Evolutionary conservation across 2,329 filamentous ascomycete species (phyloP).

Genomic region (Aspergillus sp.): DNA sequence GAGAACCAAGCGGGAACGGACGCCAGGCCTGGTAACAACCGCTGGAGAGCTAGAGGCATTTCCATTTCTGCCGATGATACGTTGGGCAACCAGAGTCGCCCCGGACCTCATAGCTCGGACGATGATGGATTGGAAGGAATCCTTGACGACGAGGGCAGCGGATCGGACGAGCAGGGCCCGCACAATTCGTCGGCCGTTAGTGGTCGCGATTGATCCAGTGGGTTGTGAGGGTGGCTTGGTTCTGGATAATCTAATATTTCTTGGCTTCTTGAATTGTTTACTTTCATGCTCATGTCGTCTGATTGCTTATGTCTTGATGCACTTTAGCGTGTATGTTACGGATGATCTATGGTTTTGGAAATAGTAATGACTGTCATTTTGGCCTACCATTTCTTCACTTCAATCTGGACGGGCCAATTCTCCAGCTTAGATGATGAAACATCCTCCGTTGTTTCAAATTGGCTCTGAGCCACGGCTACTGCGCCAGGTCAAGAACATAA

Average conservation of each 20-base stretch:
- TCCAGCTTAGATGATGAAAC: neutral
- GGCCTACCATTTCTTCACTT: neutral
- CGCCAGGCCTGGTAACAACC: constrained; percentile 30
- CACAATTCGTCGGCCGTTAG: constrained; percentile 1
- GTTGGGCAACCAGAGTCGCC: constrained; percentile 20
- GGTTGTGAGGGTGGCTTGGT: neutral
- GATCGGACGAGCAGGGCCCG: neutral
- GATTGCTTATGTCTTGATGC: neutral
- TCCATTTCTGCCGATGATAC: constrained; percentile 55
- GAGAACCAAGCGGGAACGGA: constrained; percentile 18
- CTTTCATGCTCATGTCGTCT: neutral
- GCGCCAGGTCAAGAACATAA: constrained; percentile 18
- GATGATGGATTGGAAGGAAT: constrained; percentile 13
- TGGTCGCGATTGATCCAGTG: neutral
- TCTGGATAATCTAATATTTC: neutral
- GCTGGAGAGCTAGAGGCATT: constrained; percentile 54
- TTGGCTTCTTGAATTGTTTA: neutral
- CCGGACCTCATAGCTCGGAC: constrained; percentile 5
- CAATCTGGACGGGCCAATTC: neutral
- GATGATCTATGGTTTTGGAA: neutral
- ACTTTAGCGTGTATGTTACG: neutral
- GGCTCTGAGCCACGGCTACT: constrained; percentile 11
- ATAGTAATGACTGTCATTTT: neutral
- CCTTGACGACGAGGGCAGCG: constrained; percentile 11
- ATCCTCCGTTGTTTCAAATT: constrained; percentile 9